Evolutionary conservation across 2,329 filamentous ascomycete species (phyloP), one percentile per base, ranked within the genome.

Genomic region (Colletotrichum sp.): DNA sequence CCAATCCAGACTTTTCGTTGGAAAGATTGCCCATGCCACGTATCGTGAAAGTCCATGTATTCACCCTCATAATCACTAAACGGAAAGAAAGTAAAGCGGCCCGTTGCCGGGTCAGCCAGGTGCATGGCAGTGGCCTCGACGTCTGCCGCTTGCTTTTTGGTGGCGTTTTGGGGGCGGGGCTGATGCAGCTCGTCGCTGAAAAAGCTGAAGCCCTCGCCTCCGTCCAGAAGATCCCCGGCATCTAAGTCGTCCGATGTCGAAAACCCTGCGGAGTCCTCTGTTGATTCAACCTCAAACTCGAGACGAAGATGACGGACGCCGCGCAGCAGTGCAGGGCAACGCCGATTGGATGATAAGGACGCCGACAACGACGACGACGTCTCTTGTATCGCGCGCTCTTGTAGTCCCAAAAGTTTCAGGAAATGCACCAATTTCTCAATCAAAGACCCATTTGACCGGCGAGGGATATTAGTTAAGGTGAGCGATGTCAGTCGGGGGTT

Each of bases 281-380:
- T 81, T 3, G 84, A 82, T 64, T 88, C 87, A 0, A 84, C 81
- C 30, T 88, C 87, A 75, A 93, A 88, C 79, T 93, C 91, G 8
- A 93, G 82, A 4, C 87, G 82, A 18, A 93, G 79, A 73, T 88
- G 86, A 70, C 88, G 85, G n/a, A 93, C 83, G 13, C 91, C 91
- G 5, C 80, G 79, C 8, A 93, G 81, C 5, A 89, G 79, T 3
- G 84, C 78, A 4, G 89, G 86, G 1, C 84, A 84, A 6, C 87
- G 86, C 5, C 82, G 82, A 52, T 77, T 80, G 61, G 69, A 70
- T 8, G 74, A 58, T 13, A 60, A 30, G 25, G 65, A 79, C 15
- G 82, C 76, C 15, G 78, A 80, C 62, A 67, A 70, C 10, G 74
- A 58, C 13, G 58, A 48, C 27, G 66, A 79, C 16, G 82, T 76